These are phyloP conservation scores for Leccinum incarnatum DNA, from an alignment of 768 basidiomycete genomes.

Conservation along the genomic window DNA sequence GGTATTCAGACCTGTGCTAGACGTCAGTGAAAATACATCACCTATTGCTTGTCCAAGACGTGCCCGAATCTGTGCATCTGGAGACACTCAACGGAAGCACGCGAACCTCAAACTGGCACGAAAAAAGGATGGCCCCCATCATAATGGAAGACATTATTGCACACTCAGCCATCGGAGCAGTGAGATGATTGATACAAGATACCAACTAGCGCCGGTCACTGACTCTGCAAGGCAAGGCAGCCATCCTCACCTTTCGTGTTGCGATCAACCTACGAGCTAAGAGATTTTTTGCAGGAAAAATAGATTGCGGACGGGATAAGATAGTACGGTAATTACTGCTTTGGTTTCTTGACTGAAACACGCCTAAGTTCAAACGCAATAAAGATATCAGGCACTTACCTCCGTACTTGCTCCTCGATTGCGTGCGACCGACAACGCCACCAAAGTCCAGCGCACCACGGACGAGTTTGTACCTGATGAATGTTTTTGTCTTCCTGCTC, in stretches of 20 bases:
- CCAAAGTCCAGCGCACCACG: conserved; percentile 90
- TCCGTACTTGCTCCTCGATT: conserved; percentile 88
- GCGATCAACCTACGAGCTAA: neutral
- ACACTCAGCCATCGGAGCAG: neutral
- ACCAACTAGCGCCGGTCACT: neutral
- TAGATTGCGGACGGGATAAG: neutral
- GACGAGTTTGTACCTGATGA: conserved; percentile 84
- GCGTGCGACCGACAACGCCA: conserved; percentile 81
- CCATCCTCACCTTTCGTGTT: too few species aligned
- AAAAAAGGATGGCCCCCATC: too few species aligned
- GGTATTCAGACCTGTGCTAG: too few species aligned
- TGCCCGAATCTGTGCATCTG: too few species aligned
- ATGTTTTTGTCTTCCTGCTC: conserved; percentile 2
- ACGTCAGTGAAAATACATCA: too few species aligned
- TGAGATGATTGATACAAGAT: neutral
- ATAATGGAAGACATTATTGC: too few species aligned
- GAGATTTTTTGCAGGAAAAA: neutral
- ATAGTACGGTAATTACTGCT: conserved; percentile 44
- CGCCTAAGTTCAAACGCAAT: conserved; percentile 7
- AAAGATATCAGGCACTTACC: conserved; percentile 45
- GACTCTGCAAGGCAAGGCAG: too few species aligned
- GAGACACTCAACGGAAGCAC: too few species aligned
- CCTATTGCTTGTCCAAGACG: too few species aligned
- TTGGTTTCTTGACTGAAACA: conserved; percentile 81
- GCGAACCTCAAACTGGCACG: too few species aligned